Conservation (phyloP, 306 rosid species). For the Trifolium pratense region DNA sequence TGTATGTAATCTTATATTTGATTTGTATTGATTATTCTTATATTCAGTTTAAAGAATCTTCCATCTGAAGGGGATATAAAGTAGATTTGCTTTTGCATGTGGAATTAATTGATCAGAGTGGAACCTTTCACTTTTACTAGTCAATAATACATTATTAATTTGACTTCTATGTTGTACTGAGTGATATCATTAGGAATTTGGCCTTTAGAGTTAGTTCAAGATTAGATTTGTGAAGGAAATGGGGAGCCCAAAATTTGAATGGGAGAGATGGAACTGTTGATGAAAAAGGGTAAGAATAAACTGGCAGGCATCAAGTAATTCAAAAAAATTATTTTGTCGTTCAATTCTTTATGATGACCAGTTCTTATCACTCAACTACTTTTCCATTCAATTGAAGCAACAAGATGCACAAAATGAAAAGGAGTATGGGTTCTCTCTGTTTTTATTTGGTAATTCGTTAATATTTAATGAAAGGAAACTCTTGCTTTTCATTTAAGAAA, state of each 20-base stretch:
- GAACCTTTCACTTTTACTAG: conserved; percentile 20
- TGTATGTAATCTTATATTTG: conserved; percentile 32
- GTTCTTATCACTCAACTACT: no score
- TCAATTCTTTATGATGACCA: background rate
- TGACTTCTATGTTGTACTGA: conserved; percentile 11
- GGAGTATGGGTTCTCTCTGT: background rate
- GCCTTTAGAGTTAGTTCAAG: background rate
- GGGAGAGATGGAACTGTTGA: conserved; percentile 5
- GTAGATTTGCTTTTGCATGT: conserved; percentile 24
- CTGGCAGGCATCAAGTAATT: background rate
- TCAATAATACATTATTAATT: conserved; percentile 22
- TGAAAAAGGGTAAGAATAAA: background rate
- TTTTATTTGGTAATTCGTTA: background rate
- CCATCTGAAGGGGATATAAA: conserved; percentile 20
- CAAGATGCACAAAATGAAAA: conserved; percentile 4
- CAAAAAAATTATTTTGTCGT: background rate
- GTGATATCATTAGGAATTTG: conserved; percentile 15
- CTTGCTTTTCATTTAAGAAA: background rate
- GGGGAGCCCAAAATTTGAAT: background rate
- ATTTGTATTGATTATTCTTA: conserved; percentile 25
- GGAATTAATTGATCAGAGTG: conserved; percentile 27
- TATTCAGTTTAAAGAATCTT: conserved; percentile 9
- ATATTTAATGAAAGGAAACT: background rate
- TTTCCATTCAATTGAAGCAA: background rate
- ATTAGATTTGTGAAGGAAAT: conserved; percentile 20